These are phyloP conservation scores for Globisporangium paroecandrum DNA, from an alignment of 352 stramenopile species.

Conservation along the genomic window DNA sequence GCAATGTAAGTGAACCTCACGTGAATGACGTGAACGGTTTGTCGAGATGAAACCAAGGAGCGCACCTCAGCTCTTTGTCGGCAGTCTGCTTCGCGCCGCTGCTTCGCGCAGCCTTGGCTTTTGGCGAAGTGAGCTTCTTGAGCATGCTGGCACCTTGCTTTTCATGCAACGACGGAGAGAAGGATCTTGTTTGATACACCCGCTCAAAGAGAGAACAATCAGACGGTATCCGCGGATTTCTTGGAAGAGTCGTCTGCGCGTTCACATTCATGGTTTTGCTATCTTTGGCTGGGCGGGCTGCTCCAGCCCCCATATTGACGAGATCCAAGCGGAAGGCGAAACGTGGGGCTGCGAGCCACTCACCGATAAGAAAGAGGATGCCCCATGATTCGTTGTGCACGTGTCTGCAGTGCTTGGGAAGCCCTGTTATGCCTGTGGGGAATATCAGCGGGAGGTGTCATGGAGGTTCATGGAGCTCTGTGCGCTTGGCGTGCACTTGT, in stretches of 20 bases:
- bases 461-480: background rate
- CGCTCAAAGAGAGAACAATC: background rate
- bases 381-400: too few relatives aligned
- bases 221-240: background rate
- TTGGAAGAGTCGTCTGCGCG: background rate
- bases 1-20: background rate
- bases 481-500: background rate
- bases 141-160: conserved; percentile 24
- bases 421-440: background rate
- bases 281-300: background rate
- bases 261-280: background rate
- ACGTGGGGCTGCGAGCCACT: background rate
- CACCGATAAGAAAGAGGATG: background rate
- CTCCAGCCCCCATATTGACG: background rate
- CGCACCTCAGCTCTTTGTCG: conserved; percentile 7
- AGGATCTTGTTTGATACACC: background rate
- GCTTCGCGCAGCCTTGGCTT: conserved; percentile 3
- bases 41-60: too few relatives aligned
- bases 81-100: background rate
- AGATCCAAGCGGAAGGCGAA: background rate
- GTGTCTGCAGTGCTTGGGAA: background rate
- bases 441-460: background rate
- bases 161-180: background rate
- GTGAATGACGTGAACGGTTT: too few relatives aligned
- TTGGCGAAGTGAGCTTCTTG: conserved; percentile 49